A percentile compares a stretch with the other conserved stretches of the same genome.
Conservation (phyloP, 208 protist species). For the Balamuthia mandrillaris region DNA sequence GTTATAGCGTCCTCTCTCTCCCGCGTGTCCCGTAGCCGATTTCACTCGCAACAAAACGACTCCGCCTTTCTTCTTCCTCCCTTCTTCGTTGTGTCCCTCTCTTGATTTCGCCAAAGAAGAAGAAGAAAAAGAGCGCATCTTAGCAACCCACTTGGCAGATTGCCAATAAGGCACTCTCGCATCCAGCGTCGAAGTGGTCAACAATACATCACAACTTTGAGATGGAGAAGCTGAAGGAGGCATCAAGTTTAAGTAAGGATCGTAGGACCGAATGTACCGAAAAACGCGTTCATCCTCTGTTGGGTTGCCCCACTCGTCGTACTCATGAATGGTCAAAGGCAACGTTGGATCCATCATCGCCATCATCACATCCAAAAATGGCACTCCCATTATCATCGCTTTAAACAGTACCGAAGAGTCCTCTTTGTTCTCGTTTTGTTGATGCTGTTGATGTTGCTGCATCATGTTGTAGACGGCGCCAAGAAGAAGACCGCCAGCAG, state of each 20-base stretch:
- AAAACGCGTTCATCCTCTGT: background rate
- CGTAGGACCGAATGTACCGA: conserved; percentile 21
- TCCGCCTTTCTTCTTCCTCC: background rate
- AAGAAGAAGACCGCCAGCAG: conserved; percentile 37
- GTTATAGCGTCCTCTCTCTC: background rate
- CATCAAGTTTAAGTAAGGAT: conserved; percentile 45
- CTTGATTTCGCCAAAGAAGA: no score
- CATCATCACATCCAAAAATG: conserved; percentile 36
- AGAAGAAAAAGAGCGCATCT: conserved; percentile 2
- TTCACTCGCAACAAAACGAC: background rate
- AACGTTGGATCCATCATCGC: conserved; percentile 40
- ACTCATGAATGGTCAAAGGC: conserved; percentile 46
- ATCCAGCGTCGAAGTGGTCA: conserved; percentile 20
- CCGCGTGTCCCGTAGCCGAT: background rate
- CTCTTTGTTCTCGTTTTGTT: no score
- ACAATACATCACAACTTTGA: background rate
- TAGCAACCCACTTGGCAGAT: conserved; percentile 41
- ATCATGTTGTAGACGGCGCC: background rate
- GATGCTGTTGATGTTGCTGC: no score
- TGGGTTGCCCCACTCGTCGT: conserved; percentile 53
- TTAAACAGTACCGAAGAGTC: conserved; percentile 6
- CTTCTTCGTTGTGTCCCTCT: no score
- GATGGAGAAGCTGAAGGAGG: background rate
- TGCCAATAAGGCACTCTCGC: conserved; percentile 36
- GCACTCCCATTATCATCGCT: conserved; percentile 27